Conservation (phyloP, 2,329 filamentous ascomycete species). For the Alternaria sp. region DNA sequence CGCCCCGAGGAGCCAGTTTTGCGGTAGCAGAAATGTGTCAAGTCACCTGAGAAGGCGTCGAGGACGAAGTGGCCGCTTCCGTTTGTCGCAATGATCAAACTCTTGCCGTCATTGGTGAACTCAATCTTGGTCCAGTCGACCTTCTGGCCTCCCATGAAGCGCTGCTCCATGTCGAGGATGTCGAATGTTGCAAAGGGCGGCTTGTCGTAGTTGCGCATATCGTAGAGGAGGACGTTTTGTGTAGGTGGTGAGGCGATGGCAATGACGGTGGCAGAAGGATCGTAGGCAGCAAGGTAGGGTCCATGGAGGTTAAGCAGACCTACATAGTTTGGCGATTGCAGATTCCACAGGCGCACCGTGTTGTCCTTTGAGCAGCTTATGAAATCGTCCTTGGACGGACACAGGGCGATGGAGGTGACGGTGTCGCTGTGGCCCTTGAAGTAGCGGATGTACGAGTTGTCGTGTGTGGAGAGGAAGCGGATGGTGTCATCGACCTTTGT, state of each 20-base stretch:
- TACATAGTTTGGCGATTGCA: constrained; percentile 79
- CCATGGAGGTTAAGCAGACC: constrained; percentile 82
- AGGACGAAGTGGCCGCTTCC: constrained; percentile 87
- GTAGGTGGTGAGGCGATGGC: constrained; percentile 85
- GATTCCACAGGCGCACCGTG: constrained; percentile 90
- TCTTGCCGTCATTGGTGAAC: constrained; percentile 95
- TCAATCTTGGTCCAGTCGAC: constrained; percentile 89
- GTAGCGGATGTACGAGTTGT: constrained; percentile 96
- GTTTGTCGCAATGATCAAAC: constrained; percentile 82
- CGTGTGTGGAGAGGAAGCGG: constrained; percentile 87
- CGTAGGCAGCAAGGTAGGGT: constrained; percentile 86
- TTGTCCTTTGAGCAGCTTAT: constrained; percentile 91
- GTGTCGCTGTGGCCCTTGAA: constrained; percentile 88
- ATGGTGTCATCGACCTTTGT: constrained; percentile 94
- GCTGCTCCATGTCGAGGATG: constrained; percentile 70
- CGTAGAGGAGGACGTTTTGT: constrained; percentile 86
- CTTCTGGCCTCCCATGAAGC: constrained; percentile 52
- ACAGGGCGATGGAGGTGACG: constrained; percentile 85
- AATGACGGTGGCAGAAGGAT: constrained; percentile 91
- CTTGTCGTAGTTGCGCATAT: constrained; percentile 92
- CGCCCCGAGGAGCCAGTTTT: constrained; percentile 58
- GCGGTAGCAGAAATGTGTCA: constrained; percentile 75
- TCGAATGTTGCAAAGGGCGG: constrained; percentile 89
- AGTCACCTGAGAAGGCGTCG: constrained; percentile 86
- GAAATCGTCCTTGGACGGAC: constrained; percentile 88